A percentile compares a stretch with the other conserved stretches of the same genome.
phyloP scores from a whole-genome alignment of 2,329 filamentous ascomycete species.

The Microthyrium microscopicum region DNA sequence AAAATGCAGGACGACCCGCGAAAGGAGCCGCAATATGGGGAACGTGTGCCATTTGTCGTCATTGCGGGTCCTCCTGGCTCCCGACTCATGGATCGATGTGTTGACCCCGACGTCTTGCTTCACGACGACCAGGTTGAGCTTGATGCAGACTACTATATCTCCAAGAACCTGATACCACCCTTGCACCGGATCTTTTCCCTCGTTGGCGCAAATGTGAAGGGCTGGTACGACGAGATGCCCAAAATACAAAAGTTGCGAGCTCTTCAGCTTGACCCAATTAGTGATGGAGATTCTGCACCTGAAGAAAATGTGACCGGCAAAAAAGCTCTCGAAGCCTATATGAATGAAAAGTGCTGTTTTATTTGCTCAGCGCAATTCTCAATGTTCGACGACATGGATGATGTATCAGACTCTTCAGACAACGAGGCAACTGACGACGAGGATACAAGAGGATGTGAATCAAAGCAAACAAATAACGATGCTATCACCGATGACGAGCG shows the following conservation, averaged over 20 bases:
- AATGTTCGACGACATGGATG: slow-evolving; percentile 11
- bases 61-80: slow-evolving; percentile 76
- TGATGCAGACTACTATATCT: slow-evolving; percentile 93
- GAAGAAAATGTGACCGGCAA: slow-evolving; percentile 25
- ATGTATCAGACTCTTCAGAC: slow-evolving; percentile 11
- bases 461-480: no score
- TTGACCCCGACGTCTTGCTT: slow-evolving; percentile 70
- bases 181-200: slow-evolving; percentile 94
- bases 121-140: slow-evolving; percentile 61
- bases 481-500: no score
- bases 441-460: no score
- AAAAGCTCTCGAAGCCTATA: slow-evolving; percentile 84
- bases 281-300: slow-evolving; percentile 5
- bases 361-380: slow-evolving; percentile 49
- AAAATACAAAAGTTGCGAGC: slow-evolving; percentile 64
- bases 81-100: slow-evolving; percentile 72
- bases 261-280: slow-evolving; percentile 28
- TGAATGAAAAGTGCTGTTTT: slow-evolving; percentile 64
- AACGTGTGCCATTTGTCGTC: slow-evolving; percentile 89
- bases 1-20: slow-evolving; percentile 76
- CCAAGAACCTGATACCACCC: slow-evolving; percentile 86
- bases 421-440: no score
- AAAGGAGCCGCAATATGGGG: slow-evolving; percentile 83
- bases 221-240: slow-evolving; percentile 95
- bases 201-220: slow-evolving; percentile 74